Evolutionary conservation across 2,329 filamentous ascomycete species (phyloP).

Genomic region (Thermothelomyces thermophilus): DNA sequence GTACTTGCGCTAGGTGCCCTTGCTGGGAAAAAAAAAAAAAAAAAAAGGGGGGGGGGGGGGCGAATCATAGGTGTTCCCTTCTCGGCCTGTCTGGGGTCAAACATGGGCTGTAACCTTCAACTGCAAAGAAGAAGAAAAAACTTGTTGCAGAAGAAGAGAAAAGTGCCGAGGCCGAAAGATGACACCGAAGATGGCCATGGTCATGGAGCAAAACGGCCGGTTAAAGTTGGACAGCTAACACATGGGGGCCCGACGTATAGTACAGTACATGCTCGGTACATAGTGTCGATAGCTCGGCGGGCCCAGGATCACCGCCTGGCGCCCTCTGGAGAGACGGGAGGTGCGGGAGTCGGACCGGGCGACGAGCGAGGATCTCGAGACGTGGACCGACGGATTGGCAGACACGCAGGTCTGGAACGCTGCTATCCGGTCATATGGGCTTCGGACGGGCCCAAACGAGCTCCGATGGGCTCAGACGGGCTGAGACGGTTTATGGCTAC

Average conservation of each 20-base stretch:
- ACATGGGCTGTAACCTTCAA: conserved; percentile 5
- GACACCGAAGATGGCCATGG: too few relatives aligned
- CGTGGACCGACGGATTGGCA: conserved; percentile 8
- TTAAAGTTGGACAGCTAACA: conserved; percentile 1
- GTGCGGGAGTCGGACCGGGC: conserved; percentile 7
- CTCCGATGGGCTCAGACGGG: too few relatives aligned
- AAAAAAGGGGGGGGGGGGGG: too few relatives aligned
- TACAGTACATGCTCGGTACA: too few relatives aligned
- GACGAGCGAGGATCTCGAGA: conserved; percentile 10
- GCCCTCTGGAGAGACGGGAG: not conserved
- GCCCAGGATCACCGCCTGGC: conserved; percentile 10
- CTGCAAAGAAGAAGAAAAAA: too few relatives aligned
- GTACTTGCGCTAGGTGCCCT: too few relatives aligned
- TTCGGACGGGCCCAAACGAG: not conserved
- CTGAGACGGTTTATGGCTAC: not conserved
- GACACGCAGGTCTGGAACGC: conserved; percentile 2
- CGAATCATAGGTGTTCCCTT: not conserved
- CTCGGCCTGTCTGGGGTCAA: not conserved
- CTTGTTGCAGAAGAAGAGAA: not conserved
- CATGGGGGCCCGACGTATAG: not conserved
- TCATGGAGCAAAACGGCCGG: not conserved
- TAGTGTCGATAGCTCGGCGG: too few relatives aligned
- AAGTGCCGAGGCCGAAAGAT: conserved; percentile 4
- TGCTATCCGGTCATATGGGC: conserved; percentile 12
- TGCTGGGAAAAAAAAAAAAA: too few relatives aligned